Conservation (phyloP, 1,139 yeast species). For the Blastobotrys apis region DNA sequence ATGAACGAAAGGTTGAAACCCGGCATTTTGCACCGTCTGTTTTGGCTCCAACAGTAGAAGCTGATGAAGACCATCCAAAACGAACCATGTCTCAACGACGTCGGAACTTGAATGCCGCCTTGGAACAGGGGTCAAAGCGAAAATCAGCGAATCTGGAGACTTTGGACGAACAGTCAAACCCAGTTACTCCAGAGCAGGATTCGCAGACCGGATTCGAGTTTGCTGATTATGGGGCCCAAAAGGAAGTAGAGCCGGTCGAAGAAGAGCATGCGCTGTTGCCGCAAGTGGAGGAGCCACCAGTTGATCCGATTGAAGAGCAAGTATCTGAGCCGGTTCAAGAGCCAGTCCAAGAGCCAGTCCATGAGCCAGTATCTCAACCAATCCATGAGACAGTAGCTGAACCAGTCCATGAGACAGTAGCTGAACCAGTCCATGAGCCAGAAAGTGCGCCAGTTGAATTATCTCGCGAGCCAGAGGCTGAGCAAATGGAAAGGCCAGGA, state of each 20-base stretch:
- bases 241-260: neutral
- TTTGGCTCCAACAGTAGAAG: slow-evolving; percentile 13
- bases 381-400: too few species aligned
- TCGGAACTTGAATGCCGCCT: slow-evolving; percentile 26
- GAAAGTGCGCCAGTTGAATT: neutral
- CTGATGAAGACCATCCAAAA: slow-evolving; percentile 24
- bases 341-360: neutral
- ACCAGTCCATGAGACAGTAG: neutral
- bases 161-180: neutral
- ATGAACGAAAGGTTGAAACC: slow-evolving; percentile 33
- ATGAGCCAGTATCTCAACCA: too few species aligned
- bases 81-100: slow-evolving; percentile 33
- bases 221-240: too few species aligned
- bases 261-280: too few species aligned
- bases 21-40: slow-evolving; percentile 15
- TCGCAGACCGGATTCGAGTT: too few species aligned
- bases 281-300: neutral
- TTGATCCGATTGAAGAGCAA: neutral
- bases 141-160: too few species aligned
- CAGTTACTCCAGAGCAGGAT: too few species aligned
- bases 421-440: neutral
- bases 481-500: neutral
- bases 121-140: slow-evolving; percentile 23
- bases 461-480: neutral
- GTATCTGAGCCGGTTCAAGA: neutral